A percentile compares a stretch with the other conserved stretches of the same genome.
phyloP scores from a whole-genome alignment of 495 filamentous ascomycete genomes.

The Tuber umbilicatum region DNA sequence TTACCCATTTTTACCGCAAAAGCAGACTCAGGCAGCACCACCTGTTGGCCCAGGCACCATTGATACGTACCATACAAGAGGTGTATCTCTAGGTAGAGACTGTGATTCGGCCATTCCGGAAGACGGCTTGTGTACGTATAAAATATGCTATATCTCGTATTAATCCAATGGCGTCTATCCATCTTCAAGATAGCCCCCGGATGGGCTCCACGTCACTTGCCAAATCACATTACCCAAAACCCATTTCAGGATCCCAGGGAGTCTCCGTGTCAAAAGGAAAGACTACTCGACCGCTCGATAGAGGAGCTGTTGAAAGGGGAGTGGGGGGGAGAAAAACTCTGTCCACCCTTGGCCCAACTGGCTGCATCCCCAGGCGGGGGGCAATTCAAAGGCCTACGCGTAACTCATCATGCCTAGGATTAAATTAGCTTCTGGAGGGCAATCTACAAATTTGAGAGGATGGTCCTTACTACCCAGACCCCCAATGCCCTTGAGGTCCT shows the following conservation, averaged over 20 bases:
- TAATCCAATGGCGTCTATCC: background rate
- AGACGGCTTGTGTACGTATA: background rate
- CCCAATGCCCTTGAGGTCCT: conserved; percentile 53
- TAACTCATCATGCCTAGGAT: conserved; percentile 26
- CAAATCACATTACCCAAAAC: background rate
- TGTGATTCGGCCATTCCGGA: background rate
- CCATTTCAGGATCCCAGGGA: background rate
- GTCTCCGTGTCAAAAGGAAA: background rate
- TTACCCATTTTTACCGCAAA: background rate
- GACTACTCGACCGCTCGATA: background rate
- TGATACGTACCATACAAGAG: background rate
- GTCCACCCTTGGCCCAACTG: background rate
- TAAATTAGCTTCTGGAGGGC: background rate
- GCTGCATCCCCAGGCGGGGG: background rate
- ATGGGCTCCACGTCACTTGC: background rate
- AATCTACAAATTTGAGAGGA: background rate
- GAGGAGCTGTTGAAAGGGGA: background rate
- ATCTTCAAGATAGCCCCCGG: background rate
- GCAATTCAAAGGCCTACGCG: conserved; percentile 3
- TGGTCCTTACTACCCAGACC: conserved; percentile 41
- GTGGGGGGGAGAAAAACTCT: background rate
- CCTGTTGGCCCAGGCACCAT: background rate
- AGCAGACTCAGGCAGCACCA: background rate
- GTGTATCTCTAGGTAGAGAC: background rate
- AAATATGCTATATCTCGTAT: background rate